Evolutionary conservation across 768 basidiomycete genomes (phyloP).

Genomic region (Leccinum olivaceopallidum): DNA sequence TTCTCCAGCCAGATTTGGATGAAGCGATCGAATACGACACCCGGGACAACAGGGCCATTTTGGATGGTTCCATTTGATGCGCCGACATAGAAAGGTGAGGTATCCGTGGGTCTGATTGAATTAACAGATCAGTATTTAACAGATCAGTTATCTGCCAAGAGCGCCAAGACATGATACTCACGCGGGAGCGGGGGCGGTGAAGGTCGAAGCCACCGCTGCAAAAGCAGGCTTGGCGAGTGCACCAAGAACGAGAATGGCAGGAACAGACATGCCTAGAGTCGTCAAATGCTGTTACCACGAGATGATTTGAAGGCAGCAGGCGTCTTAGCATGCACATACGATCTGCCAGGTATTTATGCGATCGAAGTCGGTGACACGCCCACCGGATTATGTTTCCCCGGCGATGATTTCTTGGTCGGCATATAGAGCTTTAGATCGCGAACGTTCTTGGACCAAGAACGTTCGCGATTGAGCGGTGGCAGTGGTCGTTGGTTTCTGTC

Average conservation of each 20-base stretch:
- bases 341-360: conserved; percentile 10
- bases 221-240: conserved; percentile 14
- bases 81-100: conserved; percentile 41
- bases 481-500: not conserved
- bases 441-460: not conserved
- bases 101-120: conserved; percentile 21
- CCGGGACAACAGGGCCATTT: conserved; percentile 37
- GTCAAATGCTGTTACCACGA: not conserved
- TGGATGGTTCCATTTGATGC: conserved; percentile 42
- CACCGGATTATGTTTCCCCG: not conserved
- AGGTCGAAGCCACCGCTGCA: conserved; percentile 22
- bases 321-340: not conserved
- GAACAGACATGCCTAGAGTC: conserved; percentile 9
- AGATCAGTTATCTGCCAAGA: conserved; percentile 3
- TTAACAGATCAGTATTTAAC: conserved; percentile 2
- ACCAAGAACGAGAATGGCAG: conserved; percentile 15
- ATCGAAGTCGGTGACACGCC: not conserved
- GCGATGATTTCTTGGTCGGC: not conserved
- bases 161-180: conserved; percentile 11
- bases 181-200: conserved; percentile 25
- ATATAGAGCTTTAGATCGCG: not conserved
- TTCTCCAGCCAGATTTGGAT: conserved; percentile 61
- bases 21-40: conserved; percentile 45
- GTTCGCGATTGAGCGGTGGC: not conserved
- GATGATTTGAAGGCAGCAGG: not conserved